Evolutionary conservation across 23 red algal genomes (phyloP).

Genomic region (Gracilaria domingensis): DNA sequence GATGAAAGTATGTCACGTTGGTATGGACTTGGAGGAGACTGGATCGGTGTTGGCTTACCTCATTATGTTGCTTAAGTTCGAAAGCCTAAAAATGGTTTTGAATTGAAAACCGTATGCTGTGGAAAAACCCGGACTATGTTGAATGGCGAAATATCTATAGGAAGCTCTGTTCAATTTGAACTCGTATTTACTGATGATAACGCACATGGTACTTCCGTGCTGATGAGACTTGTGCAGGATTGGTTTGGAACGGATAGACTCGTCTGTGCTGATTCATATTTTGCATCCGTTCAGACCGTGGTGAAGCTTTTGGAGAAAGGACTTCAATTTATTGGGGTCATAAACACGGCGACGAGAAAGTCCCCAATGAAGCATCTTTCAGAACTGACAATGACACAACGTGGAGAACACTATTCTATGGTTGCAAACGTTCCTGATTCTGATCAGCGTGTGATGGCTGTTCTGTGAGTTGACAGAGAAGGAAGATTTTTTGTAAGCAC

Average conservation of each 20-base stretch:
- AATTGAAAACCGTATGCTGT: too few species aligned
- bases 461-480: slow-evolving; percentile 56
- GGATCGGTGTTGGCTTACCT: slow-evolving; percentile 37
- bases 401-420: slow-evolving; percentile 3
- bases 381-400: neutral
- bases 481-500: slow-evolving; percentile 28
- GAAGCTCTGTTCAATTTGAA: neutral
- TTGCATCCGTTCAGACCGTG: slow-evolving; percentile 22
- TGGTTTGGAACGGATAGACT: slow-evolving; percentile 24
- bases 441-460: slow-evolving; percentile 1
- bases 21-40: slow-evolving; percentile 54
- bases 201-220: slow-evolving; percentile 39
- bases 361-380: slow-evolving; percentile 3
- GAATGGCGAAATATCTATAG: slow-evolving; percentile 5
- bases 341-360: neutral
- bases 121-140: slow-evolving; percentile 57
- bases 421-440: neutral
- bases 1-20: slow-evolving; percentile 58
- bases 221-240: slow-evolving; percentile 12
- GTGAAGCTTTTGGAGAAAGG: neutral
- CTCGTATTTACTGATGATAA: neutral
- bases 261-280: slow-evolving; percentile 61
- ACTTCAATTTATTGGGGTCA: neutral
- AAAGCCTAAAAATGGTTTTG: too few species aligned
- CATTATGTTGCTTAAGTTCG: slow-evolving; percentile 18